A percentile compares a stretch with the other conserved stretches of the same genome.
Conservation (phyloP, 192 early-diverging fungal genomes). For the Coemansia sp. region DNA sequence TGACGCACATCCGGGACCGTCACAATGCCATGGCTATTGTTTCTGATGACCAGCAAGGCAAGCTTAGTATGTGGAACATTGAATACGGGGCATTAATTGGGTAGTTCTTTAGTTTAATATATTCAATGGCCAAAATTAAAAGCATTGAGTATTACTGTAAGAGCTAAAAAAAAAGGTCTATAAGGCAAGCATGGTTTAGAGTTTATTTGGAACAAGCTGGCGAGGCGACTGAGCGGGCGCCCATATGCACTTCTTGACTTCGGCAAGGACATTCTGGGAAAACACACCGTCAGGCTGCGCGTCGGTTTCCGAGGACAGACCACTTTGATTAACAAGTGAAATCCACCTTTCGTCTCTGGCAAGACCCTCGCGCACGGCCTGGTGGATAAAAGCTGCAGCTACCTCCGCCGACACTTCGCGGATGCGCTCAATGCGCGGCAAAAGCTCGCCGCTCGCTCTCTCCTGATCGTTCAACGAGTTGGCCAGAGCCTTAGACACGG, state of each 20-base stretch:
- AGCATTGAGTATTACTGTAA: too few relatives aligned
- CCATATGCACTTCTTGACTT: slow-evolving; percentile 47
- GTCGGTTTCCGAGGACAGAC: slow-evolving; percentile 23
- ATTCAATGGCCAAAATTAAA: not conserved
- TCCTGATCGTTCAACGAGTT: slow-evolving; percentile 72
- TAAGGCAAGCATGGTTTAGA: slow-evolving; percentile 9
- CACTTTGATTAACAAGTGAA: slow-evolving; percentile 50
- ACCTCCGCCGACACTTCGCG: slow-evolving; percentile 80
- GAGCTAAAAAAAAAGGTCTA: not conserved
- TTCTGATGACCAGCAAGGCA: not conserved
- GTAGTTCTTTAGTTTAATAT: not conserved
- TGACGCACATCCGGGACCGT: not conserved
- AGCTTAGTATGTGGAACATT: not conserved
- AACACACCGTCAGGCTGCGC: slow-evolving; percentile 42
- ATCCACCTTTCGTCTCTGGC: slow-evolving; percentile 54
- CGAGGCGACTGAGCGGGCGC: slow-evolving; percentile 32
- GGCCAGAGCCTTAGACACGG: slow-evolving; percentile 76
- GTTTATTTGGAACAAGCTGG: slow-evolving; percentile 40
- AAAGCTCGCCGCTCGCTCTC: slow-evolving; percentile 67
- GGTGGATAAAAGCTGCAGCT: slow-evolving; percentile 74
- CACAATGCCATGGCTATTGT: not conserved
- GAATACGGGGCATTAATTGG: not conserved
- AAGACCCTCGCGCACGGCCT: slow-evolving; percentile 66
- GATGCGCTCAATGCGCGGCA: slow-evolving; percentile 83
- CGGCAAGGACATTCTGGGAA: slow-evolving; percentile 42